phyloP scores from a whole-genome alignment of 1,139 yeast species.

The Magnusiomyces sp. region DNA sequence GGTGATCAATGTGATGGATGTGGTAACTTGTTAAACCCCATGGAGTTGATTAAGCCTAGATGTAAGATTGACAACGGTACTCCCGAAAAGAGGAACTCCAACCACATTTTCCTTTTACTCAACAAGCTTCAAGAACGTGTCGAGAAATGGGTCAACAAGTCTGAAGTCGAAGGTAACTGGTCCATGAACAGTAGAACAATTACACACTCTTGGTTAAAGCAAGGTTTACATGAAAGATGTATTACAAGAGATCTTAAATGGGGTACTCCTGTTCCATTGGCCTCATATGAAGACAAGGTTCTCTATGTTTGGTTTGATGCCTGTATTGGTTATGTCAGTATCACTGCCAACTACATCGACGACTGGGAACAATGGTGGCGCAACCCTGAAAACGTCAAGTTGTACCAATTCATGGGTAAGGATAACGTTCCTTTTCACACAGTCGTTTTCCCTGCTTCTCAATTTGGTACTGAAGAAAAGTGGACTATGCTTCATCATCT shows the following conservation, averaged over 20 bases:
- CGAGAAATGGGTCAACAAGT: constrained; percentile 60
- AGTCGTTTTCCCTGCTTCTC: constrained; percentile 91
- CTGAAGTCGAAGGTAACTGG: constrained; percentile 75
- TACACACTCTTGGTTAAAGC: constrained; percentile 87
- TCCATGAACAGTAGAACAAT: constrained; percentile 82
- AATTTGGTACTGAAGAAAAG: constrained; percentile 74
- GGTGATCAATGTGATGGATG: constrained; percentile 99
- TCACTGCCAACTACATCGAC: constrained; percentile 86
- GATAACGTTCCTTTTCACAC: constrained; percentile 98
- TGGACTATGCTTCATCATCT: constrained; percentile 93
- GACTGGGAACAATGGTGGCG: constrained; percentile 90
- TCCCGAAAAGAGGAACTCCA: constrained; percentile 74
- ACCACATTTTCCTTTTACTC: constrained; percentile 75
- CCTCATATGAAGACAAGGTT: constrained; percentile 72
- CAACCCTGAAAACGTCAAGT: constrained; percentile 71
- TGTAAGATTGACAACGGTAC: constrained; percentile 83
- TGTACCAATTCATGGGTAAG: constrained; percentile 98
- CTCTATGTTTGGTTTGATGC: constrained; percentile 99
- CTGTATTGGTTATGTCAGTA: constrained; percentile 89
- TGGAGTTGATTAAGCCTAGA: constrained; percentile 87
- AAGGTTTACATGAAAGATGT: constrained; percentile 89
- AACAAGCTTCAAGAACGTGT: constrained; percentile 75
- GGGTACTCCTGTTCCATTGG: constrained; percentile 97
- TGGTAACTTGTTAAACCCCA: constrained; percentile 81
- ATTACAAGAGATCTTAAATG: constrained; percentile 94